Evolutionary conservation across 345 rosid species (phyloP), one percentile per base, ranked within the genome.

Genomic region (Kandelia obovata): DNA sequence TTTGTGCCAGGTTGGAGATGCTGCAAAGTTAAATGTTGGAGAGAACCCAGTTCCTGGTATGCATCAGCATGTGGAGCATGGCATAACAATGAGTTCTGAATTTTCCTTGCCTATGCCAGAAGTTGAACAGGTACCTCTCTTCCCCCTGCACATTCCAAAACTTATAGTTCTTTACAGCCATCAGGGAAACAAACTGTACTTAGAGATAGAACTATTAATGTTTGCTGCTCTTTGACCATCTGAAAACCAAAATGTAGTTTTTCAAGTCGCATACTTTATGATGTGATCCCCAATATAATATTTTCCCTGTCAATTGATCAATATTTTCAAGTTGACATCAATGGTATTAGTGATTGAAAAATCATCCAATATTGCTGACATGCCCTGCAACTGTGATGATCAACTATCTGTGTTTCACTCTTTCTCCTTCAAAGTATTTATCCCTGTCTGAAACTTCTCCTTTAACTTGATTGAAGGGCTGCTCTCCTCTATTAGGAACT

Each of bases 51-150:
- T 49, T 64, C 58, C 43, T 65, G 72, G 68, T 61, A 70, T 67
- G 70, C 71, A 77, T 69, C 68, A 32, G 65, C 66, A 61, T 66
- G 70, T 34, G 53, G 75, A 75, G 57, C 67, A 71, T 46, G 73
- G 62, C 47, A 78, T 75, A 79, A 68, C 69, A 67, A 70, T 74
- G 64, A 75, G 72, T 75, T 75, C 77, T 68, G 78, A 77, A 56
- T 71, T 83, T 61, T 74, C 81, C 47, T 43, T 59, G 37, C 75
- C 73, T 37, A 74, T 79, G 68, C 78, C 78, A 76, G 89, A 67
- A 68, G 67, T 66, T 66, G 83, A 72, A 15, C 81, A 83, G 94
- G 94, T 88, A 78, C 64, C 67, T 62, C 58, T 72, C 61, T 66
- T 52, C 9, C 57, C 26, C 43, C 66, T 61, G 0, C 6, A 65